Evolutionary conservation across 2,329 filamentous ascomycete genomes (phyloP).

Genomic region (Penicillium italicum): DNA sequence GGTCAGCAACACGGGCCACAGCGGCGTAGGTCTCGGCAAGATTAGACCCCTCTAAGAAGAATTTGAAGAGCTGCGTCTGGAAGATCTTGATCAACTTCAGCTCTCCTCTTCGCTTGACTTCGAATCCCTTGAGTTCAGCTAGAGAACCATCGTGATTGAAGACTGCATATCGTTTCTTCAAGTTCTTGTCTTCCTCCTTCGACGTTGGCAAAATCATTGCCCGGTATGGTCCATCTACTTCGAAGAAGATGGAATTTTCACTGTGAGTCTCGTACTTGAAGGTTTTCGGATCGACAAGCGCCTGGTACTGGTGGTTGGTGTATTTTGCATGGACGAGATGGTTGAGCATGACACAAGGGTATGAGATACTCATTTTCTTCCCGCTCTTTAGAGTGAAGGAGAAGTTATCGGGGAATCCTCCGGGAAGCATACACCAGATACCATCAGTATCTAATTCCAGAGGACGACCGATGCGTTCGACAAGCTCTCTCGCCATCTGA

Average conservation of each 20-base stretch:
- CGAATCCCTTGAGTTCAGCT: constrained; percentile 94
- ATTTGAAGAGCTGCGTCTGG: constrained; percentile 98
- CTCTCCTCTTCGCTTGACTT: constrained; percentile 95
- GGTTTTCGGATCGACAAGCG: constrained; percentile 69
- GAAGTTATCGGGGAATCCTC: constrained; percentile 95
- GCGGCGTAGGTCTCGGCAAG: constrained; percentile 84
- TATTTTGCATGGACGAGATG: constrained; percentile 92
- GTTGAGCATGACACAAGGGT: constrained; percentile 98
- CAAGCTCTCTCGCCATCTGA: constrained; percentile 87
- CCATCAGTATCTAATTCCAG: constrained; percentile 95
- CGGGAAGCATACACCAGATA: constrained; percentile 99
- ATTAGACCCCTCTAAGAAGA: constrained; percentile 89
- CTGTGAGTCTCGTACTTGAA: constrained; percentile 96
- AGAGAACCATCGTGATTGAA: constrained; percentile 97
- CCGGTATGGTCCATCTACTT: constrained; percentile 95
- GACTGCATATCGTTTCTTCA: constrained; percentile 98
- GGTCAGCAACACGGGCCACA: constrained; percentile 91
- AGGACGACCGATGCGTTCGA: constrained; percentile 87
- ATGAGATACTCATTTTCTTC: constrained; percentile 94
- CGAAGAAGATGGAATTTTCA: constrained; percentile 99
- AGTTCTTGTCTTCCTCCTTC: constrained; percentile 98
- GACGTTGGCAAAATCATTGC: constrained; percentile 97
- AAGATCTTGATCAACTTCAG: constrained; percentile 99
- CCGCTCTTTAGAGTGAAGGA: constrained; percentile 90
- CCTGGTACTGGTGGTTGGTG: constrained; percentile 97